phyloP scores from a whole-genome alignment of 2,329 filamentous ascomycete species.

The Diaporthe citriasiana region DNA sequence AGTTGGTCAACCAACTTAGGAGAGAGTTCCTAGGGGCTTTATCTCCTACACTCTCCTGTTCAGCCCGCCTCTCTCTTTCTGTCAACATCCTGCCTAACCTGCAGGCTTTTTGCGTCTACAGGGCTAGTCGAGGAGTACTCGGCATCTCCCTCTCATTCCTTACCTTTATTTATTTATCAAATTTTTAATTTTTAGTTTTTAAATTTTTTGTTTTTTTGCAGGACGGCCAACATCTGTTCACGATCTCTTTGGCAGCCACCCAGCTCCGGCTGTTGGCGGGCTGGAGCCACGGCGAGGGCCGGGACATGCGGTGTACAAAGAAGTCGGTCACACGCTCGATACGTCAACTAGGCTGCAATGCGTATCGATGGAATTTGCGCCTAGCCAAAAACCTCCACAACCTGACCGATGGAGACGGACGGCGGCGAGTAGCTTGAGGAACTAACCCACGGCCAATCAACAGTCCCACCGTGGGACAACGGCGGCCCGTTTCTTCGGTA shows the following conservation, averaged over 20 bases:
- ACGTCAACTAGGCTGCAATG: background rate
- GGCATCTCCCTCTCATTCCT: background rate
- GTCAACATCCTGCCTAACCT: background rate
- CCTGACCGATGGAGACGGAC: conserved; percentile 7
- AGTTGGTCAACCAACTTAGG: conserved; percentile 3
- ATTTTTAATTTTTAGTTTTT: too few relatives aligned
- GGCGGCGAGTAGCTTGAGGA: conserved; percentile 26
- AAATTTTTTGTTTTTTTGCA: background rate
- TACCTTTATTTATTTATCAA: too few relatives aligned
- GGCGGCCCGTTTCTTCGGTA: conserved; percentile 18
- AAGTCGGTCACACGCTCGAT: background rate
- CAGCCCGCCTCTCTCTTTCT: background rate
- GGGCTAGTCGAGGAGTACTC: conserved; percentile 21
- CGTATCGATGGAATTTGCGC: background rate
- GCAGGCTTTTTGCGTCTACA: background rate
- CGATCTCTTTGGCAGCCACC: background rate
- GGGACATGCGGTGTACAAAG: conserved; percentile 1
- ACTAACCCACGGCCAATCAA: conserved; percentile 28
- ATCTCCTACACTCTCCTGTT: conserved; percentile 27
- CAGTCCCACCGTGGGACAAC: background rate
- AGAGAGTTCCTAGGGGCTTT: background rate
- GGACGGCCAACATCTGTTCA: background rate
- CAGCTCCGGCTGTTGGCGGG: background rate
- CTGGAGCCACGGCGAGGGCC: background rate
- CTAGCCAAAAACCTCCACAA: background rate